Conservation (phyloP, 805 yeast genomes). For the Torulaspora delbrueckii region DNA sequence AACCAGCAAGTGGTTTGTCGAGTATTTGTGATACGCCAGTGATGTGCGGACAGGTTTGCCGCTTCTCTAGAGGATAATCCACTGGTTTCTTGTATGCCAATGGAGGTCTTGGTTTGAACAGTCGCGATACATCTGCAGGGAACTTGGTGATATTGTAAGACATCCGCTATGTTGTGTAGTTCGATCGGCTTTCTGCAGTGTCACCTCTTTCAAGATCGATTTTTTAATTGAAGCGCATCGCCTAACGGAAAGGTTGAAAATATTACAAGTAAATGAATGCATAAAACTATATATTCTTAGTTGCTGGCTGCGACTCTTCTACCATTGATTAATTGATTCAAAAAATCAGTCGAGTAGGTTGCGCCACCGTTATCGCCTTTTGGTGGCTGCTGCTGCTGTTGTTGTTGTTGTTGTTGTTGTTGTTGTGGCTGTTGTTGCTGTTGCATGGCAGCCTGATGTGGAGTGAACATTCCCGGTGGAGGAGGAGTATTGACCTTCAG, state of each 20-base stretch:
- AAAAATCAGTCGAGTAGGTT: conserved; percentile 69
- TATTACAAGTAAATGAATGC: conserved; percentile 8
- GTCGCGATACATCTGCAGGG: conserved; percentile 38
- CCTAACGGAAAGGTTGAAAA: not conserved
- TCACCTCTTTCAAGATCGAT: not conserved
- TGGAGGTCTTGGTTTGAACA: conserved; percentile 53
- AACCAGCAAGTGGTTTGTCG: conserved; percentile 23
- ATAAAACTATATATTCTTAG: conserved; percentile 9
- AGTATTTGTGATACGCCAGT: conserved; percentile 41
- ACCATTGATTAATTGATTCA: conserved; percentile 81
- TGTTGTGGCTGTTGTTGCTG: conserved; percentile 16
- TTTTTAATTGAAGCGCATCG: not conserved
- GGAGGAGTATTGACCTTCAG: conserved; percentile 54
- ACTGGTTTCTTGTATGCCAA: conserved; percentile 44
- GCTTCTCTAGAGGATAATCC: conserved; percentile 45
- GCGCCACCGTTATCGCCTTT: conserved; percentile 24
- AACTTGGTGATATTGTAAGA: conserved; percentile 34
- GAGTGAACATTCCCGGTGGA: conserved; percentile 62
- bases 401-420: conserved; percentile 22
- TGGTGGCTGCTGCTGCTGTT: conserved; percentile 22
- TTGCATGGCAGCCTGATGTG: conserved; percentile 12
- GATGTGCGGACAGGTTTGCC: conserved; percentile 44
- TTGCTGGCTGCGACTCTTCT: conserved; percentile 43
- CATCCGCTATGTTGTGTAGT: conserved; percentile 6
- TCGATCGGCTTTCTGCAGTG: not conserved